These are phyloP conservation scores for Yamadazyma epiphylla DNA, from an alignment of 1,139 yeast species.

Conservation along the genomic window DNA sequence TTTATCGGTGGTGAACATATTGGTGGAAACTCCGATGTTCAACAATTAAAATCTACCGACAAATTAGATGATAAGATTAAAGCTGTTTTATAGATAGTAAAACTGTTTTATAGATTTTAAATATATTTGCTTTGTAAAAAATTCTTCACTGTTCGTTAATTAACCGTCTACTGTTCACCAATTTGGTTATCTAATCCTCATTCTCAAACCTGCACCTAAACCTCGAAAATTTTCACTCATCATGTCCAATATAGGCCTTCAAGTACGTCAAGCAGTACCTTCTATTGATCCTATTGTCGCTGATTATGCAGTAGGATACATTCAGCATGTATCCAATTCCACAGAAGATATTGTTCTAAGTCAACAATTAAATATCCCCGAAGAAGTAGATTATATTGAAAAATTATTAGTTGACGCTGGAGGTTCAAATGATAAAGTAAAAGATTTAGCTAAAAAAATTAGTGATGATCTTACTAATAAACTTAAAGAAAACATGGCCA, in stretches of 20 bases:
- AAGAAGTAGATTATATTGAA: slow-evolving; percentile 64
- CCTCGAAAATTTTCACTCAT: slow-evolving; percentile 2
- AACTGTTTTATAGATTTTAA: not conserved
- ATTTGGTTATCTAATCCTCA: too few relatives aligned
- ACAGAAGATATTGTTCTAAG: slow-evolving; percentile 82
- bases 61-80: slow-evolving; percentile 34
- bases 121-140: not conserved
- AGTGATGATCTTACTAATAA: slow-evolving; percentile 49
- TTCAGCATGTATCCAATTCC: slow-evolving; percentile 68
- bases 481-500: slow-evolving; percentile 67
- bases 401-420: slow-evolving; percentile 76
- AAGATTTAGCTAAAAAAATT: slow-evolving; percentile 42
- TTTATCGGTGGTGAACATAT: slow-evolving; percentile 87
- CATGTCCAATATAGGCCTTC: slow-evolving; percentile 56
- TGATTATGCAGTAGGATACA: slow-evolving; percentile 88
- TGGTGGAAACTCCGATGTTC: slow-evolving; percentile 91
- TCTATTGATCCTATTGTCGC: slow-evolving; percentile 86
- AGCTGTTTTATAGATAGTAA: slow-evolving; percentile 31
- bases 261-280: slow-evolving; percentile 87
- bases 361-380: slow-evolving; percentile 61
- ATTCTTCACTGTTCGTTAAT: not conserved
- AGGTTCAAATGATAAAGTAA: slow-evolving; percentile 56
- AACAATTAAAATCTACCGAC: slow-evolving; percentile 45
- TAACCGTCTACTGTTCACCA: not conserved
- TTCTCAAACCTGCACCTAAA: not conserved